Evolutionary conservation across 768 basidiomycete species (phyloP).

Genomic region (Chalciporus pseudorubinellus): DNA sequence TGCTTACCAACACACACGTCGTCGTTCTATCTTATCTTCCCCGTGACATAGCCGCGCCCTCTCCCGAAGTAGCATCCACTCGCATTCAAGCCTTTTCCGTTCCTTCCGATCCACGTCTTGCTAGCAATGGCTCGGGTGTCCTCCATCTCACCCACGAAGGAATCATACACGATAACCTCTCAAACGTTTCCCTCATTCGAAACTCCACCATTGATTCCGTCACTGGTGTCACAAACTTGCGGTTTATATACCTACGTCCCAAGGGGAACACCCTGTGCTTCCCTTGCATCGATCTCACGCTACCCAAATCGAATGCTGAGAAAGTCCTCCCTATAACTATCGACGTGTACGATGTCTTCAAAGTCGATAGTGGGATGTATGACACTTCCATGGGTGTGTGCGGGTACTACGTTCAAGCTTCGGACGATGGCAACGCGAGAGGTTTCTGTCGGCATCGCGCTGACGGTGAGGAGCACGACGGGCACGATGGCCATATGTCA

Average conservation of each 20-base stretch:
- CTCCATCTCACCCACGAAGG: conserved; percentile 8
- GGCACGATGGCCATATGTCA: not conserved
- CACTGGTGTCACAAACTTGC: not conserved
- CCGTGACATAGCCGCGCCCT: not conserved
- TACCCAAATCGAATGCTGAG: not conserved
- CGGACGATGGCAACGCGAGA: conserved; percentile 6
- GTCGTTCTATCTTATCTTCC: not conserved
- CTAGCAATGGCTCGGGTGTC: not conserved
- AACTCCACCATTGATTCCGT: not conserved
- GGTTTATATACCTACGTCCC: not conserved
- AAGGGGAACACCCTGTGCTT: not conserved
- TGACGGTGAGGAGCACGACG: not conserved
- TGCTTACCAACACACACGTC: conserved; percentile 7
- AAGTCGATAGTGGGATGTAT: not conserved
- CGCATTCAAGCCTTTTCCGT: conserved; percentile 4
- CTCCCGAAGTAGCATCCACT: not conserved
- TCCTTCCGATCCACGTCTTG: not conserved
- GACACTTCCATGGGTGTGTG: not conserved
- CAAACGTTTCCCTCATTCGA: conserved; percentile 2
- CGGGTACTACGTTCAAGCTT: not conserved
- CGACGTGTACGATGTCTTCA: not conserved
- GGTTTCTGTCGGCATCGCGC: not conserved
- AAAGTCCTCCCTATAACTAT: not conserved
- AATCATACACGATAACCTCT: not conserved
- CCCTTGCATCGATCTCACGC: not conserved